Evolutionary conservation across 305 asterid species (phyloP), one percentile per base, ranked within the genome.

Genomic region (Rubia occidens): DNA sequence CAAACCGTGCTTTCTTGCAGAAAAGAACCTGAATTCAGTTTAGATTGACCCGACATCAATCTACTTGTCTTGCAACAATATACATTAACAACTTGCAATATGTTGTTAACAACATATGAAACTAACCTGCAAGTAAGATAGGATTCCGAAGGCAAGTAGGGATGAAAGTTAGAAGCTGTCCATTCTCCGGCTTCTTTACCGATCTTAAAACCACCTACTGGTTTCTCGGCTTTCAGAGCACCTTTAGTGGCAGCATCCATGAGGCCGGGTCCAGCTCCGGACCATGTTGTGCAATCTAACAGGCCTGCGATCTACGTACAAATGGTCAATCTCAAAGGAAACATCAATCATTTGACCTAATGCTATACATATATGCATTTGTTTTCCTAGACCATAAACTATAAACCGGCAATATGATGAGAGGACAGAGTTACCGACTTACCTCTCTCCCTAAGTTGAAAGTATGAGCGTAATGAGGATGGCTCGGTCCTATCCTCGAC

Each of bases 201-300:
- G 65, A 90, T 93, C 86, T 88, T 93, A 77, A 93, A 87, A 60
- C 97, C 98, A 51, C 95, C 98, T 74, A 93, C 96, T 0, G 89
- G 88, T 84, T 84, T 90, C n/a, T 88, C 88, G 40, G 96, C 89
- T 82, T 81, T 75, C 42, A 93, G 79, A 74, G 96, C 95, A 9
- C 98, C 98, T 93, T 84, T 83, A 35, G 95, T 90, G 58, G 81
- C 95, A 26, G 98, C 97, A 81, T 93, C 98, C 97, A 90, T 93
- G 44, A 93, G 84, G 47, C 98, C 98, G 0, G 96, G 95, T 7
- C 98, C 97, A 20, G 85, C 96, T 66, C 98, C 98, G 8, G 98
- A 86, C 98, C 98, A 93, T 5, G 97, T 80, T 13, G 96, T 85
- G 74, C 96, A 87, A 73, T 84, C 85, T 77, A 90, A 79, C 68